A percentile compares a stretch with the other conserved stretches of the same genome.
Evolutionary conservation across 1,284 basidiomycete species (phyloP).

Genomic region (Boletus calvinii): DNA sequence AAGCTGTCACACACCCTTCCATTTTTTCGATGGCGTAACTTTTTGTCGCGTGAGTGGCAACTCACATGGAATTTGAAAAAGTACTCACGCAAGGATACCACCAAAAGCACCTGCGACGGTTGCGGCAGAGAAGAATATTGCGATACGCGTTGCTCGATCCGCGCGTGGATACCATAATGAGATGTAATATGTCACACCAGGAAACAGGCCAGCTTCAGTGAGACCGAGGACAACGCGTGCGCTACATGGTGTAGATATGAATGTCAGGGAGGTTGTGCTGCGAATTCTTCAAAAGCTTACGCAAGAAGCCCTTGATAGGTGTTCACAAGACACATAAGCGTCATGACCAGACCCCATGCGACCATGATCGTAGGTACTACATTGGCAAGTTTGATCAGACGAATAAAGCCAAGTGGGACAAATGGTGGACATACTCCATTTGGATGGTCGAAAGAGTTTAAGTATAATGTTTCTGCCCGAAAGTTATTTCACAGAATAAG

Average conservation of each 20-base stretch:
- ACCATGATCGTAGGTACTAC: constrained; percentile 50
- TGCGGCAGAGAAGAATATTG: constrained; percentile 60
- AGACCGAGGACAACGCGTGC: constrained; percentile 53
- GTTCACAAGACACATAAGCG: constrained; percentile 39
- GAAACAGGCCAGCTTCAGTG: constrained; percentile 54
- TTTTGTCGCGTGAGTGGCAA: neutral
- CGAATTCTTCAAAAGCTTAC: constrained; percentile 12
- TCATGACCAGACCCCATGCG: constrained; percentile 48
- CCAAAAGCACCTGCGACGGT: constrained; percentile 50
- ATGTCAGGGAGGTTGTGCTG: constrained; percentile 4
- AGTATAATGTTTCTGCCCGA: constrained; percentile 43
- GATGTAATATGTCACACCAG: constrained; percentile 54
- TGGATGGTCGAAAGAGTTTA: constrained; percentile 49
- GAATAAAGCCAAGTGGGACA: neutral
- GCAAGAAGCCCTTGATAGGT: constrained; percentile 33
- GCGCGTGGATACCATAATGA: constrained; percentile 53
- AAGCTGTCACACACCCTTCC: constrained; percentile 34
- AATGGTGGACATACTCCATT: constrained; percentile 40
- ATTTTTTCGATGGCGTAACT: constrained; percentile 36
- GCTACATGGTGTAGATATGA: constrained; percentile 24
- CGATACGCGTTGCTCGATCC: constrained; percentile 50
- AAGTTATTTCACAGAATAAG: constrained; percentile 4
- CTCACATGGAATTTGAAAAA: neutral
- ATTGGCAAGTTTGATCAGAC: constrained; percentile 3
- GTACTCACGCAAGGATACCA: constrained; percentile 35